Percentiles rank a stretch among this genome's conserved stretches.
phyloP scores from a whole-genome alignment of 768 basidiomycete species.

The Porpolomopsis calyptriformis region DNA sequence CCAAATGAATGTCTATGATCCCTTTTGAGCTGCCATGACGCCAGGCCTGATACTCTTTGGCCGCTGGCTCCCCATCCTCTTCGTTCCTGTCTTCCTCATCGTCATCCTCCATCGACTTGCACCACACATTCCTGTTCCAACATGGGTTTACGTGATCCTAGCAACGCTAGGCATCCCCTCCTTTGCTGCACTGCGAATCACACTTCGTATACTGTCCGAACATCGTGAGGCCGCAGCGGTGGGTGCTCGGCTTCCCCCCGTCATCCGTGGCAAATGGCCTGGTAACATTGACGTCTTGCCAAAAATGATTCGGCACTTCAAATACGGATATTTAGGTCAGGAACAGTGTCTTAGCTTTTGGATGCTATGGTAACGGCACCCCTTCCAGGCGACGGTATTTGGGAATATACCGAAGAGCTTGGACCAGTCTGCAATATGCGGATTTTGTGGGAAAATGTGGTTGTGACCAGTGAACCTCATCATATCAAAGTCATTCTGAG shows the following conservation, averaged over 20 bases:
- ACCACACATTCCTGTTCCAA: slow-evolving; percentile 20
- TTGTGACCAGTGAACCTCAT: slow-evolving; percentile 42
- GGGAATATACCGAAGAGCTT: slow-evolving; percentile 20
- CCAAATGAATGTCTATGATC: no score
- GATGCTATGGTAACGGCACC: neutral
- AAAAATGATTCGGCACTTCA: slow-evolving; percentile 26
- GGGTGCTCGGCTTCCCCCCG: slow-evolving; percentile 37
- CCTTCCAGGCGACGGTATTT: slow-evolving; percentile 32
- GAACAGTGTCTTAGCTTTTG: neutral
- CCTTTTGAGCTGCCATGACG: neutral
- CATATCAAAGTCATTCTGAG: slow-evolving; percentile 41
- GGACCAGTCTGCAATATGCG: slow-evolving; percentile 39
- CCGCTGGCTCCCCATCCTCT: slow-evolving; percentile 3
- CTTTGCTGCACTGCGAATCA: slow-evolving; percentile 21
- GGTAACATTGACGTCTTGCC: slow-evolving; percentile 39
- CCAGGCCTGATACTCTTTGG: neutral
- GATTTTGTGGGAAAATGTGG: slow-evolving; percentile 33
- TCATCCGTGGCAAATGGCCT: slow-evolving; percentile 25
- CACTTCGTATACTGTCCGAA: slow-evolving; percentile 20
- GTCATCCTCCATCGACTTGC: slow-evolving; percentile 12
- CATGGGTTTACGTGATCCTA: slow-evolving; percentile 26
- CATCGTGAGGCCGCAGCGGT: slow-evolving; percentile 29
- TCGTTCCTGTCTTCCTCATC: slow-evolving; percentile 4
- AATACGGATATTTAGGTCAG: slow-evolving; percentile 42
- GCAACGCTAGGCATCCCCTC: slow-evolving; percentile 26